phyloP scores from a whole-genome alignment of 2,329 filamentous ascomycete genomes.

The Davidsoniella neocaledoniae region DNA sequence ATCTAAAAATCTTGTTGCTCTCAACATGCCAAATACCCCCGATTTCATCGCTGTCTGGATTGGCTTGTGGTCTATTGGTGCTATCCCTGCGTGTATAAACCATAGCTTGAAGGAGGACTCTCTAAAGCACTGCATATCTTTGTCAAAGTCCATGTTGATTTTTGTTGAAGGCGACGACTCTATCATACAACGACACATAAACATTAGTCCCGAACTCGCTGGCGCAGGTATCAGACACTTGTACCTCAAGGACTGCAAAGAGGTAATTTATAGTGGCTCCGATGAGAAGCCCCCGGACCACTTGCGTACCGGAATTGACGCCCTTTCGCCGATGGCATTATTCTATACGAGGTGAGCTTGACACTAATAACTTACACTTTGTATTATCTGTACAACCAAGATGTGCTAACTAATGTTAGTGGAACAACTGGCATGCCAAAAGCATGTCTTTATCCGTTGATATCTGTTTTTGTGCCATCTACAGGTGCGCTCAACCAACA shows the following conservation, averaged over 20 bases:
- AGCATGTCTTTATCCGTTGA: slow-evolving; percentile 43
- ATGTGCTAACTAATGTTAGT: slow-evolving; percentile 19
- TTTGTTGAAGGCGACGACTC: slow-evolving; percentile 48
- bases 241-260: slow-evolving; percentile 31
- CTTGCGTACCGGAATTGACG: slow-evolving; percentile 33
- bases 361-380: too few species aligned
- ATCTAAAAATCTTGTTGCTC: slow-evolving; percentile 42
- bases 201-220: slow-evolving; percentile 34
- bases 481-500: slow-evolving; percentile 14
- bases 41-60: slow-evolving; percentile 53
- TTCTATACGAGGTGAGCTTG: slow-evolving; percentile 40
- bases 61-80: slow-evolving; percentile 47
- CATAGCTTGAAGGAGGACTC: slow-evolving; percentile 48
- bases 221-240: slow-evolving; percentile 35
- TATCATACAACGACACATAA: slow-evolving; percentile 40
- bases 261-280: slow-evolving; percentile 26
- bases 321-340: slow-evolving; percentile 40
- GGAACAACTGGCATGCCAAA: slow-evolving; percentile 65
- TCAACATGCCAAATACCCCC: slow-evolving; percentile 51
- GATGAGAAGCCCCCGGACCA: slow-evolving; percentile 36
- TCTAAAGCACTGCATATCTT: slow-evolving; percentile 46
- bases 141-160: slow-evolving; percentile 43
- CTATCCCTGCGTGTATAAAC: slow-evolving; percentile 55
- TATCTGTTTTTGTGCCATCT: slow-evolving; percentile 20
- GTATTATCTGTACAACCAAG: too few species aligned